Evolutionary conservation across 2,329 filamentous ascomycete species (phyloP), one percentile per base, ranked within the genome.

Genomic region (Didymella lethalis): DNA sequence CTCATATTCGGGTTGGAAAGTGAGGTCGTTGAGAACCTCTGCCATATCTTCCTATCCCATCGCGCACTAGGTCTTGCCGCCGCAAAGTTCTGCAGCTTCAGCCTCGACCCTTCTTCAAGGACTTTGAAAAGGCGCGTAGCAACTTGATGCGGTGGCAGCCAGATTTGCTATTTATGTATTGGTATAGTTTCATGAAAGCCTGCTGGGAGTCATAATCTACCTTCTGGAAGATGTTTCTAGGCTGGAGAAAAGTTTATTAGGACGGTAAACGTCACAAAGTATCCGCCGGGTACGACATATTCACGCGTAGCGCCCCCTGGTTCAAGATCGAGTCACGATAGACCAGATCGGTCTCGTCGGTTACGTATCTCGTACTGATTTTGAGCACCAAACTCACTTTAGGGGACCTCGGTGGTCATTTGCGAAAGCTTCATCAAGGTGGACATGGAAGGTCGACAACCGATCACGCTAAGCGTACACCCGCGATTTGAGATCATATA

Each of bases 401-500:
- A 36, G 41, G 14, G 40, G 23, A 23, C 23, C 23, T 23, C 23
- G 23, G 11, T 23, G 18, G 16, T 34, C 18, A 12, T 1, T 44
- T 14, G 48, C 48, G 20, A 26, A 51, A 20, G 20, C 18, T 34
- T 16, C 20, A n/a, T 36, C 11, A 28, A 28, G 46, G 29, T 23
- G 49, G 29, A 34, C 16, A 31, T 43, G 23, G 48, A 25, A 26
- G 36, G 26, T 36, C 40, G 29, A 11, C 41, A 28, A 20, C 16
- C 20, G 23, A 20, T 32, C 12, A 20, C 6, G 14, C 16, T 38
- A 45, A 45, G 49, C 40, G 29, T 36, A 36, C 49, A 36, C 23
- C 49, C 49, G 40, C 23, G 20, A 45, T 31, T 44, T 36, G 29
- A 20, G 23, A 52, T 52, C 40, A 38, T 41, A 26, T 41, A 40